Percentiles rank a stretch among this genome's conserved stretches.
These are phyloP conservation scores for Capsicum chinense DNA, from an alignment of 257 asterid genomes.

Conservation along the genomic window DNA sequence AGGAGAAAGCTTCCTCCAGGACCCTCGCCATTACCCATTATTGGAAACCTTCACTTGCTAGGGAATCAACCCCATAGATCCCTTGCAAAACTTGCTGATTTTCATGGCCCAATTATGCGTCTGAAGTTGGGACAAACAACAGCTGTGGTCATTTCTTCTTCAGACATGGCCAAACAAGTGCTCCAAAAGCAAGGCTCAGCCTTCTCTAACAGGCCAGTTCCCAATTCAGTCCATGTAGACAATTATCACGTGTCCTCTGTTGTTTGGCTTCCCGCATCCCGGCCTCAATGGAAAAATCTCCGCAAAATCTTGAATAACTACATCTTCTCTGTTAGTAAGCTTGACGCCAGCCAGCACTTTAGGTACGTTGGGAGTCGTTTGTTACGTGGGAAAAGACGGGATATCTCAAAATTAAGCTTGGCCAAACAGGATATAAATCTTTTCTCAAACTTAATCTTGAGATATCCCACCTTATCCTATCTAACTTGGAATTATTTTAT, in stretches of 20 bases:
- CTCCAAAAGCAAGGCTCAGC: slow-evolving; percentile 72
- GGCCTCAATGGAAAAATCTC: slow-evolving; percentile 63
- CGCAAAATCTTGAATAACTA: slow-evolving; percentile 65
- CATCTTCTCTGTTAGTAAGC: slow-evolving; percentile 64
- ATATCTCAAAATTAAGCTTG: too few species aligned
- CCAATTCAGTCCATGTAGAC: slow-evolving; percentile 61
- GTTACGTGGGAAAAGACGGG: too few species aligned
- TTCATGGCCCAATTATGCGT: slow-evolving; percentile 70
- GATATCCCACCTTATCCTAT: too few species aligned
- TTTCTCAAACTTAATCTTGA: too few species aligned
- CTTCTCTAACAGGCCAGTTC: slow-evolving; percentile 58
- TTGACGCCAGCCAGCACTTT: slow-evolving; percentile 65
- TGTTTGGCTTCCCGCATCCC: slow-evolving; percentile 67
- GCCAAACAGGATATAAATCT: too few species aligned
- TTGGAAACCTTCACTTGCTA: slow-evolving; percentile 73
- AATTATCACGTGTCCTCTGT: slow-evolving; percentile 63
- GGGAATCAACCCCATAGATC: slow-evolving; percentile 75
- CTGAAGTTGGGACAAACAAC: slow-evolving; percentile 59
- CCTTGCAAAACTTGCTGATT: slow-evolving; percentile 56
- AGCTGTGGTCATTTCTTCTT: slow-evolving; percentile 64
- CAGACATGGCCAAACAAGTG: slow-evolving; percentile 65
- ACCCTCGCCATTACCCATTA: slow-evolving; percentile 71
- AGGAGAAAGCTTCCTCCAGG: slow-evolving; percentile 32
- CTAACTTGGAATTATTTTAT: too few species aligned
- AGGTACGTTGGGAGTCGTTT: slow-evolving; percentile 27